Base-by-base conservation (phyloP, 257 asterid genomes). In the Solanum boliviense region DNA sequence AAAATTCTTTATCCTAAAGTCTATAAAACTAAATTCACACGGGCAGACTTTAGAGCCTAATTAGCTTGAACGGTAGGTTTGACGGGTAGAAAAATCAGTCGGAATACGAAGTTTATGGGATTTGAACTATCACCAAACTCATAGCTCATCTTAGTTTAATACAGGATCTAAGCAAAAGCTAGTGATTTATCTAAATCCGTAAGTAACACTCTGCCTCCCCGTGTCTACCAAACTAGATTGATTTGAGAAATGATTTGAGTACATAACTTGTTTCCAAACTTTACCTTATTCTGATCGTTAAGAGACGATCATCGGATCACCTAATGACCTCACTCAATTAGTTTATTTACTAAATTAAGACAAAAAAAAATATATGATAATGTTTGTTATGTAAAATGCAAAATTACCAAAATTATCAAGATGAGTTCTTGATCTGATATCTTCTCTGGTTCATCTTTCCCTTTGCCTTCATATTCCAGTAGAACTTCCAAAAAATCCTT, bases 401-500 rank as follows among this genome's bases (percentile, higher is more conserved):
- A 29, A 15, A 5, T 83, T 92, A 94, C 96, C 93, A 93, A 44
- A 68, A 93, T 90, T 86, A 92, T 88, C 58, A 92, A 87, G 84
- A 72, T 89, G 88, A 94, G 91, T 13, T 94, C 92, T 0, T 87
- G 89, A 67, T 93, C 90, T 15, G 95, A 88, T 60, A 94, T 35
- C 76, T 89, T 90, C 27, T 87, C 92, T 5, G 92, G 92, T 60
- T 91, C 94, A 73, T 81, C 92, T 8, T 90, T 88, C 52, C 88
- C 87, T 0, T 83, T 88, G 52, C 92, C 93, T 39, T 93, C 90
- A 65, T 56, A 91, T 13, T 92, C 93, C 67, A 93, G 85, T 90
- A 94, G 9, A 68, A 92, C 95, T 23, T 95, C 95, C 84, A 95
- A 90, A 85, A 92, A 94, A 83, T 94, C 96, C 2, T 75, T 88